Percentiles rank a stretch among this genome's conserved stretches.
These are phyloP conservation scores for Helotiales sp. DNA, from an alignment of 2,329 filamentous ascomycete species.

Conservation along the genomic window DNA sequence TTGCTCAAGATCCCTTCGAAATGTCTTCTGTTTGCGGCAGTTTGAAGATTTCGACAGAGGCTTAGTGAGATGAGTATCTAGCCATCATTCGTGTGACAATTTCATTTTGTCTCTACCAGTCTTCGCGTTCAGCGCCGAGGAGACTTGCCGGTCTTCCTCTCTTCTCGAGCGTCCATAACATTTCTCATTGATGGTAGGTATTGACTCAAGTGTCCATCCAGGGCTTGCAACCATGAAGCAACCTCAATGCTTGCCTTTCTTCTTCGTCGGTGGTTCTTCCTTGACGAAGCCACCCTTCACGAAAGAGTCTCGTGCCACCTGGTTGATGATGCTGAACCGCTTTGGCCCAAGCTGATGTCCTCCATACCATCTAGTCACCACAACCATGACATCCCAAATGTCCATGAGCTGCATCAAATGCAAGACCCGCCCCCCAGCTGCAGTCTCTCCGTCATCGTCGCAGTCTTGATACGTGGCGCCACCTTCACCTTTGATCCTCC, in stretches of 20 bases:
- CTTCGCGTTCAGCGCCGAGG: no score
- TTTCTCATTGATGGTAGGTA: neutral
- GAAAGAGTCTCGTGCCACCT: constrained; percentile 79
- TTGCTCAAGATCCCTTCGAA: no score
- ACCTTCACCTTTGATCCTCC: constrained; percentile 68
- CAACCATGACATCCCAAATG: constrained; percentile 87
- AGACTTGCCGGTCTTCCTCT: no score
- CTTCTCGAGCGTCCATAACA: neutral
- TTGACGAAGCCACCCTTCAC: constrained; percentile 71
- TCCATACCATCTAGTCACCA: constrained; percentile 95
- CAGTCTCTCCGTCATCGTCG: constrained; percentile 94
- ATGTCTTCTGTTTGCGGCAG: no score
- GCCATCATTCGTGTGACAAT: no score
- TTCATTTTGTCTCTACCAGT: no score
- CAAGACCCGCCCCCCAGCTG: constrained; percentile 80
- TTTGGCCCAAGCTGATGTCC: constrained; percentile 86
- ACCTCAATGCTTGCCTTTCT: constrained; percentile 32
- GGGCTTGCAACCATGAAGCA: neutral
- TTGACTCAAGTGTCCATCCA: neutral
- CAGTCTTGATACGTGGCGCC: constrained; percentile 76
- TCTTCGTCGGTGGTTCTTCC: constrained; percentile 49
- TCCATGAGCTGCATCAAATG: constrained; percentile 95
- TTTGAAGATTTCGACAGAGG: no score
- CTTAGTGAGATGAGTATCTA: no score
- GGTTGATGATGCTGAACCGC: constrained; percentile 88